A percentile compares a stretch with the other conserved stretches of the same genome.
Evolutionary conservation across 2,329 filamentous ascomycete genomes (phyloP).

Genomic region (Fusarium brachygibbosum): DNA sequence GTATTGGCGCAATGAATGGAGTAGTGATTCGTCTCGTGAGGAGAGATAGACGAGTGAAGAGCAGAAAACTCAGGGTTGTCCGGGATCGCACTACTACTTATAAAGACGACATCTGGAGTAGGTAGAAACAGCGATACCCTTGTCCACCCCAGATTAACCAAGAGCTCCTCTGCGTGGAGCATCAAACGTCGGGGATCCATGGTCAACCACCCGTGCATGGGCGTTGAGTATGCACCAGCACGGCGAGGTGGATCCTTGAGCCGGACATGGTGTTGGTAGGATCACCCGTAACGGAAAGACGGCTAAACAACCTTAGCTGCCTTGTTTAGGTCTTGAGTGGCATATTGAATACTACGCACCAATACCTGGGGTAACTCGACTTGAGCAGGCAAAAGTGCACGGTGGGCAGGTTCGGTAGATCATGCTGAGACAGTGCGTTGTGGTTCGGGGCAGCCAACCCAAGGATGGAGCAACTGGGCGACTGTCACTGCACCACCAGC

Average conservation of each 20-base stretch:
- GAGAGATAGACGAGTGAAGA: slow-evolving; percentile 31
- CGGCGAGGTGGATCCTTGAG: slow-evolving; percentile 32
- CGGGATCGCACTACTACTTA: slow-evolving; percentile 43
- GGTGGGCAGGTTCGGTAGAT: slow-evolving; percentile 37
- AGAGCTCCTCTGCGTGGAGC: slow-evolving; percentile 24
- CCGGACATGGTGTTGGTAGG: slow-evolving; percentile 40
- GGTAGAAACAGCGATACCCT: slow-evolving; percentile 8
- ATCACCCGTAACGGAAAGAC: slow-evolving; percentile 43
- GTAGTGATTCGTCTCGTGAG: slow-evolving; percentile 30
- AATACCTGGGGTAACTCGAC: slow-evolving; percentile 4
- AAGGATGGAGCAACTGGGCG: slow-evolving; percentile 10
- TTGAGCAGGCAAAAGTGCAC: slow-evolving; percentile 8
- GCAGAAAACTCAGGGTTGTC: slow-evolving; percentile 6
- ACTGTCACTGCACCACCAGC: background rate
- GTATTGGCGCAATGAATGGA: slow-evolving; percentile 11
- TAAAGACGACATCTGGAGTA: slow-evolving; percentile 30
- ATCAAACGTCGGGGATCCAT: slow-evolving; percentile 4
- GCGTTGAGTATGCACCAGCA: slow-evolving; percentile 31
- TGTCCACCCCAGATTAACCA: slow-evolving; percentile 10
- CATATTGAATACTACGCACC: slow-evolving; percentile 5
- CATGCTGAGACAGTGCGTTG: slow-evolving; percentile 17
- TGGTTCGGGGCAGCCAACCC: slow-evolving; percentile 5
- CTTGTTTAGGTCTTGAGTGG: slow-evolving; percentile 10
- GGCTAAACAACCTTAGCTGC: slow-evolving; percentile 30
- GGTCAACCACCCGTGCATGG: slow-evolving; percentile 15